Evolutionary conservation across 2,329 filamentous ascomycete species (phyloP).

Genomic region (Lecanicillium sp.): DNA sequence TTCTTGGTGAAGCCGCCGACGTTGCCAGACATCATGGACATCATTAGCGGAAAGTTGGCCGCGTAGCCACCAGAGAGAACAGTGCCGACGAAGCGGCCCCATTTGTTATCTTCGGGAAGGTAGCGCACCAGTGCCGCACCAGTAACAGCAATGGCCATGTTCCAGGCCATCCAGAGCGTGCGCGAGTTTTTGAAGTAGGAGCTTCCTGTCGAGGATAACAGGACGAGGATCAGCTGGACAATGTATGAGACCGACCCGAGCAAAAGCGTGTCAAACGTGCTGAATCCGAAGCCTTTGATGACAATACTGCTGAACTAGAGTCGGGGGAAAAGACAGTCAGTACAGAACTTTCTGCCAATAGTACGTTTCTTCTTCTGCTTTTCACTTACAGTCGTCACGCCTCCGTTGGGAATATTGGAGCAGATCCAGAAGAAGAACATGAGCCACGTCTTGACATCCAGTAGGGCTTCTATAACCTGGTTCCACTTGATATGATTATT

Average conservation of each 20-base stretch:
- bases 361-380: no score
- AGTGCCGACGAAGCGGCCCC: constrained; percentile 3
- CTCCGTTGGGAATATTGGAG: constrained; percentile 21
- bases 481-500: constrained; percentile 18
- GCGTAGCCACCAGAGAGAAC: constrained; percentile 1
- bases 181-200: constrained; percentile 15
- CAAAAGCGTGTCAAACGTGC: constrained; percentile 12
- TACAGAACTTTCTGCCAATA: no score
- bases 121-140: constrained; percentile 17
- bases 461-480: constrained; percentile 15
- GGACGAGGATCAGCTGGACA: constrained; percentile 15
- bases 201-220: constrained; percentile 13
- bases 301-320: constrained; percentile 17
- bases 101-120: constrained; percentile 5
- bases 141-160: constrained; percentile 11
- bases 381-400: constrained; percentile 15
- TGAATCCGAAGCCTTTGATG: constrained; percentile 15
- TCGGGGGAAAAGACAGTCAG: constrained; percentile 10
- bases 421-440: constrained; percentile 16
- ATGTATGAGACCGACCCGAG: constrained; percentile 12
- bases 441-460: constrained; percentile 17
- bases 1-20: constrained; percentile 56
- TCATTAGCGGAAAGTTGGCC: constrained; percentile 26
- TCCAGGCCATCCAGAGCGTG: constrained; percentile 16
- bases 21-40: constrained; percentile 49